Evolutionary conservation across 2,329 filamentous ascomycete genomes (phyloP), one percentile per base, ranked within the genome.

Genomic region (Botryosphaeria agaves): DNA sequence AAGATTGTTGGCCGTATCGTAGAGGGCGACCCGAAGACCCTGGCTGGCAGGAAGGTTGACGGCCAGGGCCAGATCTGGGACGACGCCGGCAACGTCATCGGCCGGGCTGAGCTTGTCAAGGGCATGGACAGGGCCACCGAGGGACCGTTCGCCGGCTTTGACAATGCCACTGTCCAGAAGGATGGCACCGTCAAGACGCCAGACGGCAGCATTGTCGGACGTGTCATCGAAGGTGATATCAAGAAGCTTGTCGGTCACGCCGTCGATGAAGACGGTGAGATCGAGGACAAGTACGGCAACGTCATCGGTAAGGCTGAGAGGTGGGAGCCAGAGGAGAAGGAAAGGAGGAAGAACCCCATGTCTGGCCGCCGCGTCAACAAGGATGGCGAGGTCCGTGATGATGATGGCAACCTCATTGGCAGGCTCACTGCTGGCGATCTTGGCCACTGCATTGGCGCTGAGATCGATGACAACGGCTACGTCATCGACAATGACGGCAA

Each of bases 1-100:
- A 59, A 57, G 17, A 63, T 72, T 42, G 56, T 69, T 31, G 70
- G 70, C 25, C 65, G 64, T 29, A 60, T 74, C 32, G 51, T 56
- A 32, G 66, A 70, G 33, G 70, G 70, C 23, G 67, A 73, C 34
- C 53, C 61, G 26, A 56, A 61, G 39, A 60, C 58, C 34, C 56
- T 75, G 41, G 57, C 69, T 29, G 69, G 69, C 37, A 64, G 66
- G 49, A 73, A 69, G 57, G 69, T 72, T 28, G 69, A 73, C 35
- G 66, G 66, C 29, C 49, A 71, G 48, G 69, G 69, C 27, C 67
- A 74, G 45, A 68, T 74, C 47, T 74, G 69, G 69, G 66, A 69
- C 45, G 69, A 72, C 37, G 57, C 64, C 36, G 69, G 69, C 33
- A 69, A 72, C 37, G 61, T 75, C 37, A 63, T 74, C 38, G 69